These are phyloP conservation scores for Bipolaris sorokiniana DNA, from an alignment of 2,329 filamentous ascomycete species.

Conservation along the genomic window DNA sequence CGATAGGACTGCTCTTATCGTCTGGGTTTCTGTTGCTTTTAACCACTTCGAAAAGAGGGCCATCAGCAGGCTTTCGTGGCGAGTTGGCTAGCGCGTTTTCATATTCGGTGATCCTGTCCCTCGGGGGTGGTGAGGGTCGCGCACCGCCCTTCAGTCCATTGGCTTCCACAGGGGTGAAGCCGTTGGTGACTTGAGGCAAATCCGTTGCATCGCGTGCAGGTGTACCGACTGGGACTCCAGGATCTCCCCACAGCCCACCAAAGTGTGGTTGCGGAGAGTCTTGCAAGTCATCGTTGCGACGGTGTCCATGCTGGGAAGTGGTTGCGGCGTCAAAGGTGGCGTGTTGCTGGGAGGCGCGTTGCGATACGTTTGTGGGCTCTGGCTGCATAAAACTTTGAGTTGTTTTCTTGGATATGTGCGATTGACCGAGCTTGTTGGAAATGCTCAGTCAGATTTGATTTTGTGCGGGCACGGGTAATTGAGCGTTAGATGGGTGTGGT, in stretches of 20 bases:
- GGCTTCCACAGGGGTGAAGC: slow-evolving; percentile 22
- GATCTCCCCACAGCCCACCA: slow-evolving; percentile 42
- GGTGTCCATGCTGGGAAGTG: slow-evolving; percentile 65
- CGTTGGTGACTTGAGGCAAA: slow-evolving; percentile 18
- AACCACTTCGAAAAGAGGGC: slow-evolving; percentile 60
- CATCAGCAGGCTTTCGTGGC: slow-evolving; percentile 49
- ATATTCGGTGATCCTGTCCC: slow-evolving; percentile 62
- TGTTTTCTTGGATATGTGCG: slow-evolving; percentile 37
- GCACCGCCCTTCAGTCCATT: slow-evolving; percentile 37
- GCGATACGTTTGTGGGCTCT: slow-evolving; percentile 60
- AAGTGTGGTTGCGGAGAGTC: slow-evolving; percentile 49
- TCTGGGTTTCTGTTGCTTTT: slow-evolving; percentile 54
- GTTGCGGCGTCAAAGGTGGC: slow-evolving; percentile 45
- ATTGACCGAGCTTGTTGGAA: slow-evolving; percentile 62
- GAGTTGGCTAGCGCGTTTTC: slow-evolving; percentile 55
- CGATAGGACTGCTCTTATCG: slow-evolving; percentile 57
- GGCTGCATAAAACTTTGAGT: slow-evolving; percentile 68
- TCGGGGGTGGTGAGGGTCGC: slow-evolving; percentile 41
- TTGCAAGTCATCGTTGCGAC: slow-evolving; percentile 55
- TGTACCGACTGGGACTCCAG: slow-evolving; percentile 26
- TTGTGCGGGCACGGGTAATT: slow-evolving; percentile 26
- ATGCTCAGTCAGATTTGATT: slow-evolving; percentile 44
- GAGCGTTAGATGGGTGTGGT: slow-evolving; percentile 22
- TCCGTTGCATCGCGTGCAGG: slow-evolving; percentile 31
- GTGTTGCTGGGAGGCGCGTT: slow-evolving; percentile 52